Evolutionary conservation across 768 basidiomycete species (phyloP).

Genomic region (Kwoniella shandongensis): DNA sequence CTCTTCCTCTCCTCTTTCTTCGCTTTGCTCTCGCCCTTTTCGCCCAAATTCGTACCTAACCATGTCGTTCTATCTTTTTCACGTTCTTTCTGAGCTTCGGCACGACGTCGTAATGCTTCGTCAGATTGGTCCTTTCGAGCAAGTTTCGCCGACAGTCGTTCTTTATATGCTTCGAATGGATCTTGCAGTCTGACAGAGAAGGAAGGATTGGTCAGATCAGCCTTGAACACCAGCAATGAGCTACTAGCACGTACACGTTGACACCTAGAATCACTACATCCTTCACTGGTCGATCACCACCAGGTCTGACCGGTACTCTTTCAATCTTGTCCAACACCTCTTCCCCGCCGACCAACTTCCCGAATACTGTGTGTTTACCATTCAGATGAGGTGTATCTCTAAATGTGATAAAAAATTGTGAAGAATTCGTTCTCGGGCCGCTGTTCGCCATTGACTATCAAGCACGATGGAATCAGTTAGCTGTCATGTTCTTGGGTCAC

Average conservation of each 20-base stretch:
- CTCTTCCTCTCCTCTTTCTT: slow-evolving; percentile 27
- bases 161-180: slow-evolving; percentile 91
- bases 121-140: slow-evolving; percentile 62
- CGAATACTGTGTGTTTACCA: slow-evolving; percentile 93
- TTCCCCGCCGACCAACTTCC: slow-evolving; percentile 93
- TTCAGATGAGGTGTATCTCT: slow-evolving; percentile 77
- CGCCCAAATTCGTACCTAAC: slow-evolving; percentile 50
- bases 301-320: slow-evolving; percentile 72
- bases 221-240: no score
- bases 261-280: slow-evolving; percentile 81
- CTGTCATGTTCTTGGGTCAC: not conserved
- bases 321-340: slow-evolving; percentile 84
- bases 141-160: slow-evolving; percentile 59
- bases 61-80: slow-evolving; percentile 56
- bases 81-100: slow-evolving; percentile 49
- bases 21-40: slow-evolving; percentile 44
- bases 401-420: slow-evolving; percentile 94
- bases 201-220: not conserved
- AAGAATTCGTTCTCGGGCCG: slow-evolving; percentile 86
- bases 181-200: slow-evolving; percentile 61
- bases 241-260: slow-evolving; percentile 66
- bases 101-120: slow-evolving; percentile 62
- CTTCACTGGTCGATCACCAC: slow-evolving; percentile 74
- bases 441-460: slow-evolving; percentile 86
- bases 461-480: not conserved